A percentile compares a stretch with the other conserved stretches of the same genome.
Conservation (phyloP, 768 basidiomycete species). For the Amanita subjunquillea region DNA sequence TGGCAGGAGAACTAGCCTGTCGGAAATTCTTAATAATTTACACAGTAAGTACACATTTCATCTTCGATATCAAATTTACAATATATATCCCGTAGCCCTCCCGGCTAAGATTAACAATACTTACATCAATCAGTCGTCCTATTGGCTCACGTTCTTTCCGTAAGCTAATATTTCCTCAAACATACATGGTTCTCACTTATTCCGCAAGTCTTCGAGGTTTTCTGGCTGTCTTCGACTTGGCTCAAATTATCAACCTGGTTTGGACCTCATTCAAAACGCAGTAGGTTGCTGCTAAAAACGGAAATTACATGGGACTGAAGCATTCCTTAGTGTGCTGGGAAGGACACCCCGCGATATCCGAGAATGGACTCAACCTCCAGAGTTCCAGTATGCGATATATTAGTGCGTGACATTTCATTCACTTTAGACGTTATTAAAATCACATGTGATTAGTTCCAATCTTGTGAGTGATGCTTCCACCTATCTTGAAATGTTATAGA, state of each 20-base stretch:
- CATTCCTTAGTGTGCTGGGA: conserved; percentile 52
- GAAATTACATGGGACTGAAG: not conserved
- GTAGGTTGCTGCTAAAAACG: conserved; percentile 28
- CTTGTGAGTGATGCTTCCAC: conserved; percentile 28
- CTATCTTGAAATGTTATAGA: not conserved
- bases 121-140: conserved; percentile 86
- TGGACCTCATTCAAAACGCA: conserved; percentile 78
- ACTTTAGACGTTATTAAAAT: not conserved
- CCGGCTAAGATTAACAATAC: conserved; percentile 71
- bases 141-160: conserved; percentile 94
- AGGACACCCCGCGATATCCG: conserved; percentile 85
- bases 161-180: conserved; percentile 25
- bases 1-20: conserved; percentile 32
- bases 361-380: conserved; percentile 83
- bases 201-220: conserved; percentile 67
- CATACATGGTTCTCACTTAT: not conserved
- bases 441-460: conserved; percentile 33
- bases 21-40: conserved; percentile 35
- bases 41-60: conserved; percentile 24
- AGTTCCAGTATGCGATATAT: conserved; percentile 82
- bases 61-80: not conserved
- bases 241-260: conserved; percentile 86
- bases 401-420: conserved; percentile 40
- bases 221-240: conserved; percentile 89
- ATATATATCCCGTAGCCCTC: conserved; percentile 32